These are phyloP conservation scores for Aspergillus sergii DNA, from an alignment of 2,329 filamentous ascomycete genomes.

Conservation along the genomic window DNA sequence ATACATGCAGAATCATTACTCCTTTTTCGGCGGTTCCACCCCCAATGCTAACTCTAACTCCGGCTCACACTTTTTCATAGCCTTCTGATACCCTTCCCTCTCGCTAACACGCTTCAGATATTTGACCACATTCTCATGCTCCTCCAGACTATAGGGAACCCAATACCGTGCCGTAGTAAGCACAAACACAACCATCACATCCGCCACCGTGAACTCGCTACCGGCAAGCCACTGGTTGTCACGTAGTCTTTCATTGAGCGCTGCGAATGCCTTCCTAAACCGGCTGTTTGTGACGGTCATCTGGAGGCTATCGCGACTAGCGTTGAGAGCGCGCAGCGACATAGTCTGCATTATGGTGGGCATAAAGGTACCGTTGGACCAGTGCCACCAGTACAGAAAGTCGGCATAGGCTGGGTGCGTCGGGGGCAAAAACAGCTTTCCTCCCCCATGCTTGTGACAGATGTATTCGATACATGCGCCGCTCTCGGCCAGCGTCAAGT, in stretches of 20 bases:
- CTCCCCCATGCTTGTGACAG: slow-evolving; percentile 54
- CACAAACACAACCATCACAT: slow-evolving; percentile 64
- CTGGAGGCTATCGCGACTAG: slow-evolving; percentile 30
- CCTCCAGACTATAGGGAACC: slow-evolving; percentile 44
- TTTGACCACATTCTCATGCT: slow-evolving; percentile 47
- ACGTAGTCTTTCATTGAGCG: slow-evolving; percentile 54
- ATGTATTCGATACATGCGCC: slow-evolving; percentile 66
- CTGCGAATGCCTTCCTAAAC: slow-evolving; percentile 43
- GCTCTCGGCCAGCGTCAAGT: slow-evolving; percentile 60
- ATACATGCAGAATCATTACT: neutral
- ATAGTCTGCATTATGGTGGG: slow-evolving; percentile 44
- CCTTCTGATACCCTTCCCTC: slow-evolving; percentile 51
- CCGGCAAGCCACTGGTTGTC: slow-evolving; percentile 61
- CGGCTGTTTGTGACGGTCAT: slow-evolving; percentile 36
- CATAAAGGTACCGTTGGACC: slow-evolving; percentile 52
- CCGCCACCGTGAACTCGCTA: slow-evolving; percentile 64
- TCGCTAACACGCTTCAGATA: slow-evolving; percentile 51
- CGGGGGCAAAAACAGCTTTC: slow-evolving; percentile 52
- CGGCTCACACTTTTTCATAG: slow-evolving; percentile 55
- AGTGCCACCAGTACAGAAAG: slow-evolving; percentile 69
- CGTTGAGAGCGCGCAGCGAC: slow-evolving; percentile 28
- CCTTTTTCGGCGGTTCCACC: slow-evolving; percentile 12
- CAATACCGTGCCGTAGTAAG: slow-evolving; percentile 65
- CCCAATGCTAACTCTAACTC: slow-evolving; percentile 42
- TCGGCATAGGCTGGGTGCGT: slow-evolving; percentile 56